phyloP scores from a whole-genome alignment of 192 early-diverging fungal species.

The Rhizophagus clarus region DNA sequence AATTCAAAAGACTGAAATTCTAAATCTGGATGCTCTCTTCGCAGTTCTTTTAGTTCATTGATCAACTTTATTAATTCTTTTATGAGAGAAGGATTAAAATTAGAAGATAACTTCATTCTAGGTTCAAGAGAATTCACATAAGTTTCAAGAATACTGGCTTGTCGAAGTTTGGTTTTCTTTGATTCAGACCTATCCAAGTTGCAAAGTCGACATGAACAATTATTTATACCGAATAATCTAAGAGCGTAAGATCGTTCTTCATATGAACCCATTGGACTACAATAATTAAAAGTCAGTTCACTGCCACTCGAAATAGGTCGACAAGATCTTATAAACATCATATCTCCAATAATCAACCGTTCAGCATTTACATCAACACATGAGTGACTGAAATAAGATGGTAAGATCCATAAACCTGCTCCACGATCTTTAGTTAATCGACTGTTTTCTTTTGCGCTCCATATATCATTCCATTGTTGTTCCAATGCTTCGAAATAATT shows the following conservation, averaged over 20 bases:
- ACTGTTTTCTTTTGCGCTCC: too few relatives aligned
- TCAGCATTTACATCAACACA: slow-evolving; percentile 1
- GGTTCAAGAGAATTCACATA: background rate
- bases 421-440: too few relatives aligned
- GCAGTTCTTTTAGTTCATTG: background rate
- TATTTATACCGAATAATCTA: background rate
- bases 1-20: background rate
- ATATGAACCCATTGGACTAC: background rate
- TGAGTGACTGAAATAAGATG: slow-evolving; percentile 21
- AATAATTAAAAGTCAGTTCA: background rate
- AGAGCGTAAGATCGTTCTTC: too few relatives aligned
- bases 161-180: background rate
- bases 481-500: too few relatives aligned
- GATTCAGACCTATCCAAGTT: background rate
- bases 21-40: background rate
- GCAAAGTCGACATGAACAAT: slow-evolving; percentile 18
- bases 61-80: too few relatives aligned
- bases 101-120: too few relatives aligned
- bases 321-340: background rate
- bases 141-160: background rate
- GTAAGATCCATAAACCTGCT: too few relatives aligned
- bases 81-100: too few relatives aligned
- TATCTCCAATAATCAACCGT: background rate
- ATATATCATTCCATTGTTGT: too few relatives aligned
- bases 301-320: background rate